Evolutionary conservation across 345 rosid species (phyloP), one percentile per base, ranked within the genome.

Genomic region (Limnanthes douglasii): DNA sequence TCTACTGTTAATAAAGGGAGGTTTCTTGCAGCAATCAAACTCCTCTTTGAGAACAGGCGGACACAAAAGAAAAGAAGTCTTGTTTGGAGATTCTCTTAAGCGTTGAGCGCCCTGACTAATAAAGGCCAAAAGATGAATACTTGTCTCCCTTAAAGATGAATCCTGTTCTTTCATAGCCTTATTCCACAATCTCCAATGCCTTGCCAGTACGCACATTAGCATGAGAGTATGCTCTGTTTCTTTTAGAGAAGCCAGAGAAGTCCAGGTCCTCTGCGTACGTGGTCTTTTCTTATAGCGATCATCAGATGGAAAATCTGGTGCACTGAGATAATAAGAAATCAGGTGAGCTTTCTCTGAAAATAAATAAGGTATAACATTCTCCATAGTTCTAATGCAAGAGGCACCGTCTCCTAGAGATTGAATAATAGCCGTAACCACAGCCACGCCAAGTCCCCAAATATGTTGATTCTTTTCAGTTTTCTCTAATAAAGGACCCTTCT

Each of bases 141-240:
- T 55, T 53, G 60, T 79, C 69, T 88, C 93, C 54, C 90, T 60
- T 44, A 79, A 45, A 23, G 67, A 76, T n/a, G 86, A 66, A 59
- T 78, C 90, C 59, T 56, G 54, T 23, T 79, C 86, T 67, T 74
- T 70, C 73, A 65, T 74, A 14, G 70, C 62, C 57, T 74, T 83
- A 23, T 50, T 59, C 95, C 95, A 74, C 29, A 75, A 65, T 37
- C 58, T 68, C 83, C 81, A 63, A 6, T 62, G 74, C 39, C 69
- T 70, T 42, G 83, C 77, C 21, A 80, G 54, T 24, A 42, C 59
- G 52, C 95, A 88, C 74, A 79, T 76, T 61, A 88, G 56, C 66
- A 66, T 36, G 34, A 80, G 84, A 31, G 94, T 70, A 37, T 88
- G 73, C 73, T 83, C 93, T 2, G 90, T 78, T 57, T 76, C 95